These are phyloP conservation scores for Fusarium sambucinum DNA, from an alignment of 2,329 filamentous ascomycete genomes.

Conservation along the genomic window DNA sequence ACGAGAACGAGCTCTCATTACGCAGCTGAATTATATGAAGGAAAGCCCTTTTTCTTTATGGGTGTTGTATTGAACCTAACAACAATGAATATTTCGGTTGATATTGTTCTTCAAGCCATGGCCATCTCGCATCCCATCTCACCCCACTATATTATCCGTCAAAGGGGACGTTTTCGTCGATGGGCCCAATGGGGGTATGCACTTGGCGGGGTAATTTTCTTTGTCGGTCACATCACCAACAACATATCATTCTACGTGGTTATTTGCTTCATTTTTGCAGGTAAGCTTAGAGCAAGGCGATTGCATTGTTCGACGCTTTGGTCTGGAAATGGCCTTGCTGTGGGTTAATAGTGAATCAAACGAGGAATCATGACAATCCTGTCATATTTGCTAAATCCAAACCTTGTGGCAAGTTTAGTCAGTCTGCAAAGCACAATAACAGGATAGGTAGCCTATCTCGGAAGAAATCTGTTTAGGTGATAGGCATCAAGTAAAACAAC, in stretches of 20 bases:
- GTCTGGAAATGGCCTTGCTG: not conserved
- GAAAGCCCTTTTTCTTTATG: conserved; percentile 37
- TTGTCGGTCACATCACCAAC: conserved; percentile 42
- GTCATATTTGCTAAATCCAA: not conserved
- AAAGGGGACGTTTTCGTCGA: conserved; percentile 31
- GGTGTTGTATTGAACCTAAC: not conserved
- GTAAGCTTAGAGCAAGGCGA: not conserved
- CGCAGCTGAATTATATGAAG: conserved; percentile 36
- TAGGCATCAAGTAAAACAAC: not conserved
- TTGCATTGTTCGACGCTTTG: conserved; percentile 5
- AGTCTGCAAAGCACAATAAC: not conserved
- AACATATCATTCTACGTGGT: conserved; percentile 15
- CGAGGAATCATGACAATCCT: not conserved
- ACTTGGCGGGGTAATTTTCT: conserved; percentile 40
- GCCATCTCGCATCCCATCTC: conserved; percentile 33
- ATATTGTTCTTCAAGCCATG: conserved; percentile 49
- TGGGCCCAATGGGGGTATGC: conserved; percentile 31
- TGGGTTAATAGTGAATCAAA: too few relatives aligned
- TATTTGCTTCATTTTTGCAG: not conserved
- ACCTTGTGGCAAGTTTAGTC: too few relatives aligned
- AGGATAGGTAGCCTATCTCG: not conserved
- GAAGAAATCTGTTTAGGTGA: too few relatives aligned
- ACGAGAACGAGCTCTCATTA: conserved; percentile 50
- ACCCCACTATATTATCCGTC: conserved; percentile 43
- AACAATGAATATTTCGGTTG: conserved; percentile 38